These are phyloP conservation scores for Phytophthora agathidicida DNA, from an alignment of 352 stramenopile species.

Conservation along the genomic window DNA sequence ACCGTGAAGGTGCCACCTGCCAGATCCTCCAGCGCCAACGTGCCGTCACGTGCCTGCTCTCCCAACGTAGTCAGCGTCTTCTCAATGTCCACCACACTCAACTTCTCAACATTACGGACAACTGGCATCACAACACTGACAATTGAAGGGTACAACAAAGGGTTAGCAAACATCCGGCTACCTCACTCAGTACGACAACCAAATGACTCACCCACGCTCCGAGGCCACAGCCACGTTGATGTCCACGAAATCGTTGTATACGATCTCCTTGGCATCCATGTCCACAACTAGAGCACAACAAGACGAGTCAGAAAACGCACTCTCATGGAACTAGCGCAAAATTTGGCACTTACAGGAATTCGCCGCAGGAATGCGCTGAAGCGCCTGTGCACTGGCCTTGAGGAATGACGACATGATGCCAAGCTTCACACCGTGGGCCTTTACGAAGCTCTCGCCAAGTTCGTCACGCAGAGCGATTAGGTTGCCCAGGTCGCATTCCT, in stretches of 20 bases:
- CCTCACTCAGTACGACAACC: neutral
- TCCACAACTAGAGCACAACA: slow-evolving; percentile 89
- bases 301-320: slow-evolving; percentile 10
- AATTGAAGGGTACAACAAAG: slow-evolving; percentile 1
- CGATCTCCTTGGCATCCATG: slow-evolving; percentile 97
- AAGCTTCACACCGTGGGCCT: slow-evolving; percentile 97
- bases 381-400: slow-evolving; percentile 93
- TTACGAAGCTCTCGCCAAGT: slow-evolving; percentile 94
- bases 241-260: slow-evolving; percentile 99
- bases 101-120: slow-evolving; percentile 96
- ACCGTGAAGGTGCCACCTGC: slow-evolving; percentile 98
- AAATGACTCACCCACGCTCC: slow-evolving; percentile 78
- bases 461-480: slow-evolving; percentile 95
- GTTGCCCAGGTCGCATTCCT: slow-evolving; percentile 97
- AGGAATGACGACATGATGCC: slow-evolving; percentile 99
- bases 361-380: slow-evolving; percentile 94
- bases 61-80: slow-evolving; percentile 93
- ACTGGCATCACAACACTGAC: slow-evolving; percentile 97
- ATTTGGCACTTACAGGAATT: slow-evolving; percentile 90
- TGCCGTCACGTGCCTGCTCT: slow-evolving; percentile 67
- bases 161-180: slow-evolving; percentile 2
- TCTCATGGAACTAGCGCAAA: neutral
- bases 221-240: slow-evolving; percentile 98
- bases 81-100: slow-evolving; percentile 97
- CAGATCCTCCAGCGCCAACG: slow-evolving; percentile 92